phyloP scores from a whole-genome alignment of 2,329 filamentous ascomycete species.

The Exophiala sp. region DNA sequence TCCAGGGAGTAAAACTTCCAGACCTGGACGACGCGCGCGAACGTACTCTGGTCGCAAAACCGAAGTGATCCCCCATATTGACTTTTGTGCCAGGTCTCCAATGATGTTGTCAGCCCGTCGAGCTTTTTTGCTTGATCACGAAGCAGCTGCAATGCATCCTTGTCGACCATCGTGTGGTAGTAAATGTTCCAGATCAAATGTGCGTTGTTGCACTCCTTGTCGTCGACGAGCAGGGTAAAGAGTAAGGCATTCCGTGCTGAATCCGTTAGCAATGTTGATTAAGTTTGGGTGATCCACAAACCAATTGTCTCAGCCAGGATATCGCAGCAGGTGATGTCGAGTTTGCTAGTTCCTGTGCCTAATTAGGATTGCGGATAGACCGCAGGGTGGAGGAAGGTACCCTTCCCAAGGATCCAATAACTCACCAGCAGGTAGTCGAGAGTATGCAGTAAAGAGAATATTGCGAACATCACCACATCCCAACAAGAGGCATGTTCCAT shows the following conservation, averaged over 20 bases:
- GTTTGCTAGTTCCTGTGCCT: constrained; percentile 31
- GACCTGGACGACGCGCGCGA: constrained; percentile 34
- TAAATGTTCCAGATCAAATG: constrained; percentile 53
- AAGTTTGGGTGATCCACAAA: constrained; percentile 30
- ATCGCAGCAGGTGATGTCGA: constrained; percentile 59
- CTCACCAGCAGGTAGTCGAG: constrained; percentile 30
- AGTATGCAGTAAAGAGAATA: constrained; percentile 53
- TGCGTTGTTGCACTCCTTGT: constrained; percentile 27
- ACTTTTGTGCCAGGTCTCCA: constrained; percentile 45
- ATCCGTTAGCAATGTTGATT: not conserved
- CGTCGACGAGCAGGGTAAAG: constrained; percentile 51
- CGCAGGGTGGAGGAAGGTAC: not conserved
- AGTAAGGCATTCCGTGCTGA: constrained; percentile 56
- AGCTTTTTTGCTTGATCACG: constrained; percentile 46
- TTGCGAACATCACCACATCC: constrained; percentile 57
- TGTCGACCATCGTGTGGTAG: constrained; percentile 51
- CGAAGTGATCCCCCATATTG: constrained; percentile 45
- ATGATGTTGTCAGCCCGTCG: constrained; percentile 35
- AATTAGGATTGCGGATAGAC: not conserved
- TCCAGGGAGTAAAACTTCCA: constrained; percentile 38
- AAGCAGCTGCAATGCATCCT: constrained; percentile 38
- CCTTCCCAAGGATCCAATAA: not conserved
- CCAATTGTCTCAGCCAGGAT: constrained; percentile 50
- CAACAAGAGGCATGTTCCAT: constrained; percentile 52
- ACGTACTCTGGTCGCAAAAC: constrained; percentile 50